Evolutionary conservation across 2,329 filamentous ascomycete species (phyloP).

Genomic region (Penicillium sp.): DNA sequence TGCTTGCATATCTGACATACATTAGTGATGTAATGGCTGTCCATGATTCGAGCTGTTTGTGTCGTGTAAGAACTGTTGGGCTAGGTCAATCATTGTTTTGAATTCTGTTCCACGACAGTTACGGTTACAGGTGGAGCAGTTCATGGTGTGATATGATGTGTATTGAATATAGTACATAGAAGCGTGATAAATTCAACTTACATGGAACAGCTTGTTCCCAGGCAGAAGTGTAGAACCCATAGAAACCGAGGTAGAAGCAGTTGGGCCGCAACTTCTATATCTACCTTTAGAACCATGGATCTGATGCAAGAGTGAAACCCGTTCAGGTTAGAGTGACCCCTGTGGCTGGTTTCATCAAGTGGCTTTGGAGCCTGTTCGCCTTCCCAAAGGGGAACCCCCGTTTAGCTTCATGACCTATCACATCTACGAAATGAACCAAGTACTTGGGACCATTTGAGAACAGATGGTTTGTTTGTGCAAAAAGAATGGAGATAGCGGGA

Average conservation of each 20-base stretch:
- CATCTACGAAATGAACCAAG: not conserved
- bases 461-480: too few species aligned
- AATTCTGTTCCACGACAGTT: not conserved
- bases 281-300: not conserved
- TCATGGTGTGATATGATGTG: not conserved
- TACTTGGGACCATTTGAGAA: not conserved
- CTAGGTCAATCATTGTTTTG: not conserved
- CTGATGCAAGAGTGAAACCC: not conserved
- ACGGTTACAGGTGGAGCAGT: not conserved
- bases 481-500: not conserved
- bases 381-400: not conserved
- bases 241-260: not conserved
- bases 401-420: not conserved
- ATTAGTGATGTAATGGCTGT: not conserved
- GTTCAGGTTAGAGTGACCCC: not conserved
- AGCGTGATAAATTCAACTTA: too few species aligned
- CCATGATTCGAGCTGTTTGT: not conserved
- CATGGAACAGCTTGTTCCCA: not conserved
- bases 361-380: not conserved
- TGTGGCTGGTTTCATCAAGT: conserved; percentile 1
- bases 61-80: not conserved
- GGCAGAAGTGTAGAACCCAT: too few species aligned
- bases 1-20: not conserved
- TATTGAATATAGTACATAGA: too few species aligned
- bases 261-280: not conserved